A percentile compares a stretch with the other conserved stretches of the same genome.
Conservation (phyloP, 2,329 filamentous ascomycete species). For the Aspergillus ustus region DNA sequence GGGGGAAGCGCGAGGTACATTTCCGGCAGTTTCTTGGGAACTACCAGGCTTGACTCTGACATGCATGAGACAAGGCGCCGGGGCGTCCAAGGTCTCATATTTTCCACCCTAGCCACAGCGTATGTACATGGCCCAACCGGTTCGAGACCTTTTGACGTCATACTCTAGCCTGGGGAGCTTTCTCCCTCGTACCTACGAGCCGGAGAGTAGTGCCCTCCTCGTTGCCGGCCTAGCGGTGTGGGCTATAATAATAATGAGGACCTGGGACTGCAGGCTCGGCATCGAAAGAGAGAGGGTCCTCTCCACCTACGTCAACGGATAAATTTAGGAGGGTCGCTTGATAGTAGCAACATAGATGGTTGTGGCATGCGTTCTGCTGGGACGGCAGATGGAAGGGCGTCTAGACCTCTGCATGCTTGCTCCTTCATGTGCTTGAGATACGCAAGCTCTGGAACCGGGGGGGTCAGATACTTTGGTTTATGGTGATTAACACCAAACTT, state of each 20-base stretch:
- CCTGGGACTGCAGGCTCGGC: too few species aligned
- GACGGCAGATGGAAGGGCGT: constrained; percentile 15
- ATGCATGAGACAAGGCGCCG: constrained; percentile 11
- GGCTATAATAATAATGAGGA: too few species aligned
- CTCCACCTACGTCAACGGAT: not conserved
- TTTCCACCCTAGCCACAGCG: not conserved
- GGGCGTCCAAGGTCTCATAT: not conserved
- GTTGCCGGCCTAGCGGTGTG: too few species aligned
- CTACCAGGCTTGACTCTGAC: not conserved
- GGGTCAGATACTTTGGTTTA: not conserved
- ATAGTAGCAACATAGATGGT: not conserved
- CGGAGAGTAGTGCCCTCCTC: too few species aligned
- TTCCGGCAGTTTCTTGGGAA: constrained; percentile 26
- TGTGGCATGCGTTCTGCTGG: constrained; percentile 11
- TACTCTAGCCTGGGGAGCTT: not conserved
- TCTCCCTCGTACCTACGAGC: too few species aligned
- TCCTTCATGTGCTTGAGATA: not conserved
- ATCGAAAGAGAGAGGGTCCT: not conserved
- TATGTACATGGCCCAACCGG: not conserved
- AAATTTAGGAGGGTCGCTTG: too few species aligned
- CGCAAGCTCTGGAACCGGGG: not conserved
- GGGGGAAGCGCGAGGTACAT: constrained; percentile 39
- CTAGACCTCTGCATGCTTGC: not conserved
- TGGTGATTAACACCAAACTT: not conserved
- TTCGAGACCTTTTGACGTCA: constrained; percentile 13